Evolutionary conservation across 306 rosid genomes (phyloP), one percentile per base, ranked within the genome.

Genomic region (Lupinus albus): DNA sequence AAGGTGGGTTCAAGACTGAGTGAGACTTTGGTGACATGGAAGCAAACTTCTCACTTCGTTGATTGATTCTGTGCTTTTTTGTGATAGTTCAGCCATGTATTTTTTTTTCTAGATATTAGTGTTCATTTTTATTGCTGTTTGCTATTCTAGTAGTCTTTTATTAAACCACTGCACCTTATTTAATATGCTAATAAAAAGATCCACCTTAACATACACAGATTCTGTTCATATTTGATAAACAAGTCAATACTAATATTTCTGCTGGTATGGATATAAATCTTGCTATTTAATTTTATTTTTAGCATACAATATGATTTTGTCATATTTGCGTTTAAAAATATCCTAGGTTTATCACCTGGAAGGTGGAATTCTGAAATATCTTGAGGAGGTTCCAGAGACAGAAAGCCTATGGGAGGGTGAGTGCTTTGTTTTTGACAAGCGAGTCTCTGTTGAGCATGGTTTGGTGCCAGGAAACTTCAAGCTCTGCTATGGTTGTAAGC

Each of bases 381-480:
- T 93, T 1, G 98, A 93, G 71, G 94, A 89, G 49, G 88, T 89
- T 72, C 87, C 96, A 1, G 71, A 81, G 83, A 63, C 77, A 64
- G 87, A 88, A 64, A 93, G 98, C 80, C 84, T 89, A 14, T 89
- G 97, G 97, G 94, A 89, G 58, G 98, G 98, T 10, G 98, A 93
- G 71, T 89, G 98, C 70, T 93, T 93, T 69, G 98, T 89, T 73
- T 93, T 93, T 8, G 98, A 89, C 83, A 93, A 89, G 81, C 85
- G 97, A 64, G 97, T 86, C 11, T 89, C 98, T 0, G 98, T 93
- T 4, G 97, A 88, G 68, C 98, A 89, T 67, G 94, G 96, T 17
- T 82, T 89, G 78, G 89, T 78, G 53, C 96, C 63, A 67, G 98
- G 98, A 72, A 84, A 81, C 67, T 84, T 86, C 86, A 89, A 93